These are phyloP conservation scores for Melaleuca alternifolia DNA, from an alignment of 345 rosid species.

Conservation along the genomic window DNA sequence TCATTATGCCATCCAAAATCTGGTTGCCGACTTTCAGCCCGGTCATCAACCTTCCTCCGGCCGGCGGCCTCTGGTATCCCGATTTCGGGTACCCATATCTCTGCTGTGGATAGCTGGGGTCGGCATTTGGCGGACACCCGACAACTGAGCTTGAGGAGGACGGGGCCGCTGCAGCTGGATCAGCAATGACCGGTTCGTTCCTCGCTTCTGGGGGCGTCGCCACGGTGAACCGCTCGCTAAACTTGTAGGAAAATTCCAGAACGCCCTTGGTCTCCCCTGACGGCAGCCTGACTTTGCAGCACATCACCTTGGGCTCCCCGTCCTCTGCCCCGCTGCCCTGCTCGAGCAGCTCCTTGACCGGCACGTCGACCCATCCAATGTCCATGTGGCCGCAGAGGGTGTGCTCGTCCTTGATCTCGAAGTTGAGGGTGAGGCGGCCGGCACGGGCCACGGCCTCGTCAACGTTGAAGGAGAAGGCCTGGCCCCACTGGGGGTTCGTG, in stretches of 20 bases:
- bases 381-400: constrained; percentile 25
- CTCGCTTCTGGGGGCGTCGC: background rate
- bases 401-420: constrained; percentile 40
- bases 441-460: constrained; percentile 35
- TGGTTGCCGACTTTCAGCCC: too few relatives aligned
- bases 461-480: constrained; percentile 36
- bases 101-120: too few relatives aligned
- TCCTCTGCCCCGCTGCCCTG: background rate
- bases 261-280: constrained; percentile 27
- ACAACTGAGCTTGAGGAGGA: too few relatives aligned
- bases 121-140: too few relatives aligned
- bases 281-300: background rate
- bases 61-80: constrained; percentile 4
- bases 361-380: constrained; percentile 46
- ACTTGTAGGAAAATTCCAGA: constrained; percentile 20
- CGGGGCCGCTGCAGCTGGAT: too few relatives aligned
- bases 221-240: constrained; percentile 15
- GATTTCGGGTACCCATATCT: too few relatives aligned
- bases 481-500: constrained; percentile 47
- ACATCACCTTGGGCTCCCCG: constrained; percentile 11
- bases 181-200: too few relatives aligned
- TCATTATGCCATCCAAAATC: too few relatives aligned
- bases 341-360: constrained; percentile 47
- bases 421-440: constrained; percentile 15
- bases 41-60: background rate